A percentile compares a stretch with the other conserved stretches of the same genome.
phyloP scores from a whole-genome alignment of 257 asterid species.

The Jacaranda copaia region DNA sequence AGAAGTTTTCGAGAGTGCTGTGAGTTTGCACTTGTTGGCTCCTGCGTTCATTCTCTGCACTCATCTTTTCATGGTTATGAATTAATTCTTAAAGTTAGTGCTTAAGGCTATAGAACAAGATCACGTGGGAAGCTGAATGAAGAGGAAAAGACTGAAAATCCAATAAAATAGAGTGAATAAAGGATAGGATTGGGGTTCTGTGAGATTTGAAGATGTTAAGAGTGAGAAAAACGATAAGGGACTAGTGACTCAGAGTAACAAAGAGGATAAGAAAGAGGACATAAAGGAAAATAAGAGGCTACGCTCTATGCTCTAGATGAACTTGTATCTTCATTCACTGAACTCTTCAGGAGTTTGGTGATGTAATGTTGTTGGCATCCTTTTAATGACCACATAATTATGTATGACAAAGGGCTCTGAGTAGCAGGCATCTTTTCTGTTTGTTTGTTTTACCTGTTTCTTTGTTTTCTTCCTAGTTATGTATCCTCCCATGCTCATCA shows the following conservation, averaged over 20 bases:
- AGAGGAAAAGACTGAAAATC: not conserved
- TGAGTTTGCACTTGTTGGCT: conserved; percentile 20
- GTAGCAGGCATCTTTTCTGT: not conserved
- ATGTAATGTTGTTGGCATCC: conserved; percentile 20
- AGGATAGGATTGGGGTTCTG: not conserved
- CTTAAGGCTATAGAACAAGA: conserved; percentile 4
- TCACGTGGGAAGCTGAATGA: conserved; percentile 13
- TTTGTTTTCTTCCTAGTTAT: not conserved
- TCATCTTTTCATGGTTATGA: not conserved
- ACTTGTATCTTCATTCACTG: conserved; percentile 3
- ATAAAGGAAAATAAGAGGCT: not conserved
- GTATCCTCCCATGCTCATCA: not conserved
- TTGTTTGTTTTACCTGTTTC: conserved; percentile 11
- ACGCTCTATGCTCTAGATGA: conserved; percentile 13
- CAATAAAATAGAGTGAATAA: conserved; percentile 7
- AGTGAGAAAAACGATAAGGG: conserved; percentile 24
- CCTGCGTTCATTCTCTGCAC: not conserved
- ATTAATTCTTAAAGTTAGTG: not conserved
- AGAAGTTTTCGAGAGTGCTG: not conserved
- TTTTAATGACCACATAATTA: conserved; percentile 15
- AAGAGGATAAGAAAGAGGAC: not conserved
- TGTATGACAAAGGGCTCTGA: conserved; percentile 17
- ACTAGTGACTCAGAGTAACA: not conserved
- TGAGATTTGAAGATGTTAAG: conserved; percentile 18
- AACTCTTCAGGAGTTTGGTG: conserved; percentile 26